Evolutionary conservation across 306 rosid genomes (phyloP).

Genomic region (Dalbergia oliveri): DNA sequence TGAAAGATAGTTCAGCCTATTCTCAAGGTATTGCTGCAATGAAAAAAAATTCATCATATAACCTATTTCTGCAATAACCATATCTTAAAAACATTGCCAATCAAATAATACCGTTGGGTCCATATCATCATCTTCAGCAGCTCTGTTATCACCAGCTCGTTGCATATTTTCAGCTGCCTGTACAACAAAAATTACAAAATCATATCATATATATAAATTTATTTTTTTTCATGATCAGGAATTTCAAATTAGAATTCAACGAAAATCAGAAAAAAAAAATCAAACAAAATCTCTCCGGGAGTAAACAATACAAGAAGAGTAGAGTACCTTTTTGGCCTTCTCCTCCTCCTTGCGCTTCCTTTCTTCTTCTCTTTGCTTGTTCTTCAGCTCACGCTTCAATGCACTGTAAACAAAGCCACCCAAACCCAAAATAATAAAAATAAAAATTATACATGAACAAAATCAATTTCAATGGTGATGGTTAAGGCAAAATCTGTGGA

Average conservation of each 20-base stretch:
- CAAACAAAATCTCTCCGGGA: too few species aligned
- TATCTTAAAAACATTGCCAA: background rate
- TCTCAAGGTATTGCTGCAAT: conserved; percentile 84
- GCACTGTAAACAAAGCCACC: conserved; percentile 59
- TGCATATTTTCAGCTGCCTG: conserved; percentile 64
- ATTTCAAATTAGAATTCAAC: too few species aligned
- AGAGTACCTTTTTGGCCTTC: conserved; percentile 68
- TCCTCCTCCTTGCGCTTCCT: conserved; percentile 81
- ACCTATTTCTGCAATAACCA: background rate
- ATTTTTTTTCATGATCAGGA: too few species aligned
- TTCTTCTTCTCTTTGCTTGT: conserved; percentile 78
- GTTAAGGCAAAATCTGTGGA: background rate
- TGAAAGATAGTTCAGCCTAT: conserved; percentile 77
- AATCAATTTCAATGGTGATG: background rate
- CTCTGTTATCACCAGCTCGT: conserved; percentile 60
- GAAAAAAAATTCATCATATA: too few species aligned
- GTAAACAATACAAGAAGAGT: too few species aligned
- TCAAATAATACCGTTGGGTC: conserved; percentile 75
- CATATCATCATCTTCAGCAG: conserved; percentile 88
- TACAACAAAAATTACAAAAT: background rate
- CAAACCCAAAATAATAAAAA: background rate
- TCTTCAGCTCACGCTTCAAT: conserved; percentile 74
- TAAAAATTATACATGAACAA: background rate
- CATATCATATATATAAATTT: too few species aligned
- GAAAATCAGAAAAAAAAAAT: too few species aligned